Base-by-base conservation (phyloP, 192 early-diverging fungal genomes). In the Backusella psychrophila region DNA sequence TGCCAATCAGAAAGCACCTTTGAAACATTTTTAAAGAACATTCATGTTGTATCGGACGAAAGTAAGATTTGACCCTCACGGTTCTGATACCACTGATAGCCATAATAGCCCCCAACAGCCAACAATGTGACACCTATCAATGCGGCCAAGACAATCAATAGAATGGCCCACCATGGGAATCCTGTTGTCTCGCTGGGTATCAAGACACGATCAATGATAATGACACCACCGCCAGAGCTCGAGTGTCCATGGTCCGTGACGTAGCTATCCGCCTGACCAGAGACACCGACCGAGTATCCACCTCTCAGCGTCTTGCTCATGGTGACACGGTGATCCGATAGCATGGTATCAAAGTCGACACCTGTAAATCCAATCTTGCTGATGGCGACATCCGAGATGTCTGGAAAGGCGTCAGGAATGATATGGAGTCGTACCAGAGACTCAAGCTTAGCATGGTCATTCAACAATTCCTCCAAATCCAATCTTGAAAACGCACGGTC, bases 391-490 rank as follows among this genome's bases (percentile, higher is more conserved):
- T 36, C 23, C n/a, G 12, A 19, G 14, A 73, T 5, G n/a, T 34
- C 39, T 42, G 78, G 74, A 9, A 82, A 78, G 4, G 49, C 21
- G 0, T 4, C 71, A 15, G 91, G 92, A 7, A 94, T 82, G 2
- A 94, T 81, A 80, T 94, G 93, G 33, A 92, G 76, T 21, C 87
- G 82, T 11, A 89, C 84, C 1, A 92, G 73, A n/a, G 84, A 78
- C 8, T 83, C 78, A 44, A 92, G 79, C 66, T 75, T 80, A 4
- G 83, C 84, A 9, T 12, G 73, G 31, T 90, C 85, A 11, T 71
- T 19, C 15, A 80, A 23, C 7, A 80, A 52, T 9, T 44, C 26
- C 0, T 71, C 70, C 46, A 84, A 12, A 65, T 85, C 85, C 59
- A 86, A 21, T 14, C 80, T 77, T 17, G 79, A 65, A 71, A 88